Base-by-base conservation (phyloP, 805 yeast species). In the Kodamaea sagamina region DNA sequence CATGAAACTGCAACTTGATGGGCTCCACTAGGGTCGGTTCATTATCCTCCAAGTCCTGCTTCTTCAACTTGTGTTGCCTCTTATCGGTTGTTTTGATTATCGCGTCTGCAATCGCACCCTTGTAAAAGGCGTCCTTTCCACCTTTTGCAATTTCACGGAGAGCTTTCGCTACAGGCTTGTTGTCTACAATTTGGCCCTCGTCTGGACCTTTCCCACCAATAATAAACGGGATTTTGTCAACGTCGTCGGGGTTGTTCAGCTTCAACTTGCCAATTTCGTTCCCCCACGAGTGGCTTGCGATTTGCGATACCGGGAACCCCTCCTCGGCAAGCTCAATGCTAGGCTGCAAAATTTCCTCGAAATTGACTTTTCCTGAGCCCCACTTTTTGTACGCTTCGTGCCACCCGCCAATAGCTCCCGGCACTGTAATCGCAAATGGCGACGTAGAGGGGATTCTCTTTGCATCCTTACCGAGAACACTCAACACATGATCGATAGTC, bases 371-470 rank as follows among this genome's bases (percentile, higher is more conserved):
- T 1, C 86, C 85, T 19, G 86, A 79, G 1, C 95, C 93, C 87
- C 89, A 86, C 46, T 62, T 67, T 32, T 78, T 81, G 28, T 76
- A 64, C 2, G 87, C 77, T 59, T 86, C 93, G 35, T 72, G 58
- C 93, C 93, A 86, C 0, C 88, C 92, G 4, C 88, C 87, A 37
- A 85, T 73, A 1, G 88, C 83, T 4, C 95, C 95, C 0, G 93
- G 93, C 4, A 86, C 89, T 40, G 81, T 82, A 6, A 82, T 78
- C 0, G 84, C 63, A 45, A 78, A 79, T 3, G 81, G 75, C 2
- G 87, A 81, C 22, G 65, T 65, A 9, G 53, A 53, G 0, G 79
- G 79, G 22, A 85, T 66, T 54, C 88, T 71, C 19, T 65, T 62
- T 28, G 78, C 68, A 7, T 68, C 59, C 31, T 75, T 63, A 12